Conservation (phyloP, 306 rosid genomes). For the Oemleria cerasiformis region DNA sequence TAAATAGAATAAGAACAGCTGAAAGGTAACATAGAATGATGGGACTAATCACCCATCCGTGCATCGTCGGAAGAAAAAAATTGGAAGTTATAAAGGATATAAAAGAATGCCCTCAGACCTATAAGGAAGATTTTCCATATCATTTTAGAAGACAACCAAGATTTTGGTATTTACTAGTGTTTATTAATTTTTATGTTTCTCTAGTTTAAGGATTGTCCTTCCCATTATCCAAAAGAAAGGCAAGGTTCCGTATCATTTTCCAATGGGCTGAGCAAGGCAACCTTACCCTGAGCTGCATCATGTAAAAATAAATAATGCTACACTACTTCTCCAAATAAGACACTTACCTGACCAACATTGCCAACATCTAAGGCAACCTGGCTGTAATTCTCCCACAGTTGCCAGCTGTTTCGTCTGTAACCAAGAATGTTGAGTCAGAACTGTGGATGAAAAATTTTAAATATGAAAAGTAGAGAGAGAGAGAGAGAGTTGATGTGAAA, state of each 20-base stretch:
- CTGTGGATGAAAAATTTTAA: conserved; percentile 9
- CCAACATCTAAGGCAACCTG: conserved; percentile 85
- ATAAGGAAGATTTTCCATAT: not conserved
- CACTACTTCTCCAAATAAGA: not conserved
- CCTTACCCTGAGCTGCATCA: not conserved
- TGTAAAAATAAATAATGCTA: not conserved
- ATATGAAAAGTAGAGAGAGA: not conserved
- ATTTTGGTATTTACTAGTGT: not conserved
- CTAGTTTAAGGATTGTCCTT: not conserved
- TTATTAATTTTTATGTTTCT: not conserved
- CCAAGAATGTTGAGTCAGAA: conserved; percentile 32
- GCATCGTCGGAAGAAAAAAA: not conserved
- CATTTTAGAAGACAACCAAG: not conserved
- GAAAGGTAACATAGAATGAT: conserved; percentile 23
- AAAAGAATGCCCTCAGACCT: not conserved
- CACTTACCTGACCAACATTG: conserved; percentile 70
- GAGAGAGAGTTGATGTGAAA: not conserved
- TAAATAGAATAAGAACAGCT: conserved; percentile 25
- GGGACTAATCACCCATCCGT: not conserved
- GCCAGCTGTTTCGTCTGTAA: conserved; percentile 93
- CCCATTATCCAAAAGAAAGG: not conserved
- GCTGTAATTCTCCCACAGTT: conserved; percentile 86
- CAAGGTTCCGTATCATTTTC: not conserved
- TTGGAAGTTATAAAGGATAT: not conserved
- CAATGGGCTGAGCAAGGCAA: not conserved